Percentiles rank a stretch among this genome's conserved stretches.
phyloP scores from a whole-genome alignment of 805 yeast species.

The Yamadazyma sp. region DNA sequence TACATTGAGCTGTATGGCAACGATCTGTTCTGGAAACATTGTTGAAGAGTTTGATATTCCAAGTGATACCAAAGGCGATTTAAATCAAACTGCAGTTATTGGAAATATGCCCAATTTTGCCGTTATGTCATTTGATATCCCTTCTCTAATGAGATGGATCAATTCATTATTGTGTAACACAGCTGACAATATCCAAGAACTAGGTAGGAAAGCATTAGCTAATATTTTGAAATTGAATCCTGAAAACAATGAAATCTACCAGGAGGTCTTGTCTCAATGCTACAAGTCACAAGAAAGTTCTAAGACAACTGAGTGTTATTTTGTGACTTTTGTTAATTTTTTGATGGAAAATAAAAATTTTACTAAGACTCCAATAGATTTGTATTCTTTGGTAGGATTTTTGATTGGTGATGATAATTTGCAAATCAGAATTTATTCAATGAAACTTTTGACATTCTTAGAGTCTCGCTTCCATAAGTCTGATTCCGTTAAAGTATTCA shows the following conservation, averaged over 20 bases:
- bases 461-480: constrained; percentile 54
- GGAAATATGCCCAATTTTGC: constrained; percentile 4
- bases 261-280: constrained; percentile 69
- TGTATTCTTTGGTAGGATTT: constrained; percentile 71
- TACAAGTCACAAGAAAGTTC: constrained; percentile 52
- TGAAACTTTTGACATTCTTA: constrained; percentile 61
- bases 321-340: constrained; percentile 65
- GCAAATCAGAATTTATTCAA: constrained; percentile 69
- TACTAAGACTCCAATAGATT: constrained; percentile 56
- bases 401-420: constrained; percentile 72
- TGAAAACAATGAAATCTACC: constrained; percentile 47
- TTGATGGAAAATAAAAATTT: constrained; percentile 48
- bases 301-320: constrained; percentile 63
- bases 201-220: constrained; percentile 70
- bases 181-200: constrained; percentile 51
- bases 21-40: constrained; percentile 73
- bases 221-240: constrained; percentile 64
- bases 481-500: constrained; percentile 49
- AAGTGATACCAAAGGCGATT: constrained; percentile 32
- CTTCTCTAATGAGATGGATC: constrained; percentile 75
- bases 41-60: constrained; percentile 45
- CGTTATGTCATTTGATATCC: constrained; percentile 66
- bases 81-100: not conserved
- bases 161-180: constrained; percentile 62
- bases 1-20: constrained; percentile 81